phyloP scores from a whole-genome alignment of 768 basidiomycete genomes.

The Psilocybe sp. region DNA sequence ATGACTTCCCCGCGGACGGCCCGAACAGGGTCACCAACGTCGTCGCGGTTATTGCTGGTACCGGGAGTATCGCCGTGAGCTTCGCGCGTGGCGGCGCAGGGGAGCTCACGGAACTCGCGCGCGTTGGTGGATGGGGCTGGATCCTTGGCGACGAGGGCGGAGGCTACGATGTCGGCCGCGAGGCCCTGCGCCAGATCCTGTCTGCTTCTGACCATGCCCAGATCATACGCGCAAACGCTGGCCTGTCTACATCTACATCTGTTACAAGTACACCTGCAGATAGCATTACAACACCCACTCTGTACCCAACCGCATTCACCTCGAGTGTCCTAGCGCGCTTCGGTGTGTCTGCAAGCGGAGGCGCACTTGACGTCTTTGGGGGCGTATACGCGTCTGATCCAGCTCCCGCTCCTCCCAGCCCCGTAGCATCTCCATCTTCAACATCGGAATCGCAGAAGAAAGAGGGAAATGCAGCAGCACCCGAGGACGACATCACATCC shows the following conservation, averaged over 20 bases:
- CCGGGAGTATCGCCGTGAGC: conserved; percentile 73
- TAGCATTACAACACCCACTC: not conserved
- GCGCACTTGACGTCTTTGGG: conserved; percentile 62
- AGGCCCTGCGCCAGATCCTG: conserved; percentile 68
- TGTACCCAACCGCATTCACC: conserved; percentile 37
- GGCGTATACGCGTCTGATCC: conserved; percentile 66
- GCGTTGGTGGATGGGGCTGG: conserved; percentile 83
- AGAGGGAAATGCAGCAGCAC: conserved; percentile 3
- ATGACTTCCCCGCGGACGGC: conserved; percentile 44
- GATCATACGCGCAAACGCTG: conserved; percentile 20
- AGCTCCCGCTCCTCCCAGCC: no score
- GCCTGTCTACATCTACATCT: no score
- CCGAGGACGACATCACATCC: conserved; percentile 13
- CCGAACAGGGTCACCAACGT: conserved; percentile 42
- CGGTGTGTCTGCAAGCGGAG: conserved; percentile 32
- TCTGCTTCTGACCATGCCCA: conserved; percentile 51
- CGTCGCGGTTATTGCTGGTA: conserved; percentile 76
- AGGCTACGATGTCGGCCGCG: conserved; percentile 77
- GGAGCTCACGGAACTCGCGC: conserved; percentile 57
- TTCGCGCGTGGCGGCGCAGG: conserved; percentile 41
- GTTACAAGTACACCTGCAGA: no score
- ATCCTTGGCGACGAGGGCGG: conserved; percentile 83
- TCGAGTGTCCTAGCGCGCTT: conserved; percentile 52
- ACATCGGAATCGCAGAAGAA: no score
- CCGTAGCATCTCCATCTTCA: no score